Conservation (phyloP, 2,329 filamentous ascomycete species). For the Talaromyces amestolkiae region DNA sequence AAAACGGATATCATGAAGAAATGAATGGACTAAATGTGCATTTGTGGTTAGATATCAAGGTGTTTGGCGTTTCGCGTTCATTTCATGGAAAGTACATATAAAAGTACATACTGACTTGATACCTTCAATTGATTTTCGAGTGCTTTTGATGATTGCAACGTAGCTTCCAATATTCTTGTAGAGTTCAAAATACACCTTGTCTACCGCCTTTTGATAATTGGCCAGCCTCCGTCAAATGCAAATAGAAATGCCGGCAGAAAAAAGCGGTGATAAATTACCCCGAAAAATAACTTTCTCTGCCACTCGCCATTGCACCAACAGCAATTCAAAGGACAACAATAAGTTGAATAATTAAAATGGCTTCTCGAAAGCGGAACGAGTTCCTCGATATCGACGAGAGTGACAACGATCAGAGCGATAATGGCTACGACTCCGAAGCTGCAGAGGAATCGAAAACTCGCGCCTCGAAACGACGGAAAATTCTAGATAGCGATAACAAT, state of each 20-base stretch:
- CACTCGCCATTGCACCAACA: not conserved
- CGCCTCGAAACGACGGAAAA: slow-evolving; percentile 33
- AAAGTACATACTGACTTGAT: slow-evolving; percentile 5
- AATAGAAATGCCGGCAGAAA: not conserved
- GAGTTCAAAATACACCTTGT: too few relatives aligned
- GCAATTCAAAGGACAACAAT: not conserved
- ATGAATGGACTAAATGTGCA: slow-evolving; percentile 14
- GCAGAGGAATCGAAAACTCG: slow-evolving; percentile 41
- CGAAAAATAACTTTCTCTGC: slow-evolving; percentile 12
- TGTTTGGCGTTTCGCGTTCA: not conserved
- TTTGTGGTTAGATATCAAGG: slow-evolving; percentile 8
- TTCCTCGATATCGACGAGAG: slow-evolving; percentile 38
- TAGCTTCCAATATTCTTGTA: not conserved
- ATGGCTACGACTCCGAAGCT: slow-evolving; percentile 47
- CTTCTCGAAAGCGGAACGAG: slow-evolving; percentile 40
- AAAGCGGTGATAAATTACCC: slow-evolving; percentile 5
- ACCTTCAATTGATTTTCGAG: not conserved
- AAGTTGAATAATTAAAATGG: slow-evolving; percentile 27
- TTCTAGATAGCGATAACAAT: slow-evolving; percentile 24
- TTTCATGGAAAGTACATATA: not conserved
- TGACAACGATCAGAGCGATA: slow-evolving; percentile 40
- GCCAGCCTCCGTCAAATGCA: not conserved
- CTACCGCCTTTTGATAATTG: slow-evolving; percentile 4
- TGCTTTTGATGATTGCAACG: not conserved
- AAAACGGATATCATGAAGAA: slow-evolving; percentile 16